phyloP scores from a whole-genome alignment of 1,284 basidiomycete genomes.

The Cystobasidium pallidum region DNA sequence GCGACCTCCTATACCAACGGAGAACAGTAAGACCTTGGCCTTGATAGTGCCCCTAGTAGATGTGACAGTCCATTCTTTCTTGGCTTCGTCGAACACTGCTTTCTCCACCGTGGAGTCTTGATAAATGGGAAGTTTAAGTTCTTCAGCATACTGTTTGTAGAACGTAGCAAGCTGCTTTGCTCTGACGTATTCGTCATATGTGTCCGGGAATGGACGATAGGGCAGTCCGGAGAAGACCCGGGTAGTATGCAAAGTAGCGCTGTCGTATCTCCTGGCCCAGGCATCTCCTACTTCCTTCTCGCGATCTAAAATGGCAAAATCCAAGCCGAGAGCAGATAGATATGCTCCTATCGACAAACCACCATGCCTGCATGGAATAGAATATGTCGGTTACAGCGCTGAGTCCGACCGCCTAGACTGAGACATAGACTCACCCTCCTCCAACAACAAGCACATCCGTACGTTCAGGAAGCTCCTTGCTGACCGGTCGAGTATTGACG shows the following conservation, averaged over 20 bases:
- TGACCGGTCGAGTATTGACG: background rate
- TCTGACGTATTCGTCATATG: slow-evolving; percentile 22
- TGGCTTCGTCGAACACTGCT: slow-evolving; percentile 17
- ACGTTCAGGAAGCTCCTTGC: background rate
- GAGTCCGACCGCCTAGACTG: too few species aligned
- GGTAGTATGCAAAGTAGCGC: slow-evolving; percentile 41
- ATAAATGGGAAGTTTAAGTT: slow-evolving; percentile 37
- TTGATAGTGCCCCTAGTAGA: background rate
- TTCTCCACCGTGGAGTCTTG: slow-evolving; percentile 4
- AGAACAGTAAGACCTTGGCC: slow-evolving; percentile 18
- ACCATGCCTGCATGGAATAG: slow-evolving; percentile 18
- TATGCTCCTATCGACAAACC: slow-evolving; percentile 24
- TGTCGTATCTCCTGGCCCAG: slow-evolving; percentile 38
- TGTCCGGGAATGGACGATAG: slow-evolving; percentile 27
- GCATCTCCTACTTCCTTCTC: slow-evolving; percentile 31
- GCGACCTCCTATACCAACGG: slow-evolving; percentile 32
- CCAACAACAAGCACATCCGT: slow-evolving; percentile 32
- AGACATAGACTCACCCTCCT: slow-evolving; percentile 22
- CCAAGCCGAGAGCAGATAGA: slow-evolving; percentile 21
- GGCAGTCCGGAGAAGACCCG: slow-evolving; percentile 35
- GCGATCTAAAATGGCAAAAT: slow-evolving; percentile 25
- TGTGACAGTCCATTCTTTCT: slow-evolving; percentile 14
- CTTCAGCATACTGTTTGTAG: slow-evolving; percentile 33
- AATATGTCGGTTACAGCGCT: too few species aligned
- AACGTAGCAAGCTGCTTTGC: slow-evolving; percentile 27